Percentiles rank a stretch among this genome's conserved stretches.
Conservation (phyloP, 2,329 filamentous ascomycete genomes). For the Trichophyton rubrum region DNA sequence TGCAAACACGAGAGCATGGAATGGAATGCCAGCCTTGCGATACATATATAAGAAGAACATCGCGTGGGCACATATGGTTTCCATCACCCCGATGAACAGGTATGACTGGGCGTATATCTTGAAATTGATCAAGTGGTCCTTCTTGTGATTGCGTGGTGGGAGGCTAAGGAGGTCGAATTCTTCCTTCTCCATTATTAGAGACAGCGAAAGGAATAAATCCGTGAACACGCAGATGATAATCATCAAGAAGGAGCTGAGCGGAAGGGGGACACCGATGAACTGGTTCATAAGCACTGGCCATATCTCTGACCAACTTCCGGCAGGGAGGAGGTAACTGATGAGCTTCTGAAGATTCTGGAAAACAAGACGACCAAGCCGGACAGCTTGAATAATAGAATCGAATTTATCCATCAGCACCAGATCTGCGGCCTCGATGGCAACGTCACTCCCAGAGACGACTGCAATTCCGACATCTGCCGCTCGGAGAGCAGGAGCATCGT, state of each 20-base stretch:
- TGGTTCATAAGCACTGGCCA: slow-evolving; percentile 65
- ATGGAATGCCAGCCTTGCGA: slow-evolving; percentile 49
- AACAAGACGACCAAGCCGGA: slow-evolving; percentile 59
- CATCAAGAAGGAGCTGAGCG: slow-evolving; percentile 62
- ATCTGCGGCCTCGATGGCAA: slow-evolving; percentile 50
- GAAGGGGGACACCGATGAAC: slow-evolving; percentile 58
- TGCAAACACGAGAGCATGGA: slow-evolving; percentile 53
- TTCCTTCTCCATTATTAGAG: slow-evolving; percentile 62
- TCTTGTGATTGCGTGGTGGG: slow-evolving; percentile 54
- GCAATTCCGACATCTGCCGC: slow-evolving; percentile 49
- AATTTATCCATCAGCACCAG: slow-evolving; percentile 58
- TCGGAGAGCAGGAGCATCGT: slow-evolving; percentile 43
- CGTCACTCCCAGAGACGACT: slow-evolving; percentile 45
- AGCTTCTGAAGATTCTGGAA: slow-evolving; percentile 69
- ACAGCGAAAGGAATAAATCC: slow-evolving; percentile 59
- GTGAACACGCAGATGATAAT: slow-evolving; percentile 48
- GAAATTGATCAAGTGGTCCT: slow-evolving; percentile 61
- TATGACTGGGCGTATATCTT: slow-evolving; percentile 62
- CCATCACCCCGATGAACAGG: slow-evolving; percentile 53
- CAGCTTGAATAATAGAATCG: slow-evolving; percentile 56
- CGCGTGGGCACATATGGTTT: slow-evolving; percentile 48
- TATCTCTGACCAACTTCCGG: slow-evolving; percentile 55
- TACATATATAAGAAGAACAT: slow-evolving; percentile 55
- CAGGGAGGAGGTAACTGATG: slow-evolving; percentile 58
- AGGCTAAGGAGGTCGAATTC: slow-evolving; percentile 63